phyloP scores from a whole-genome alignment of 345 rosid species.

The Eucalyptus sp. region DNA sequence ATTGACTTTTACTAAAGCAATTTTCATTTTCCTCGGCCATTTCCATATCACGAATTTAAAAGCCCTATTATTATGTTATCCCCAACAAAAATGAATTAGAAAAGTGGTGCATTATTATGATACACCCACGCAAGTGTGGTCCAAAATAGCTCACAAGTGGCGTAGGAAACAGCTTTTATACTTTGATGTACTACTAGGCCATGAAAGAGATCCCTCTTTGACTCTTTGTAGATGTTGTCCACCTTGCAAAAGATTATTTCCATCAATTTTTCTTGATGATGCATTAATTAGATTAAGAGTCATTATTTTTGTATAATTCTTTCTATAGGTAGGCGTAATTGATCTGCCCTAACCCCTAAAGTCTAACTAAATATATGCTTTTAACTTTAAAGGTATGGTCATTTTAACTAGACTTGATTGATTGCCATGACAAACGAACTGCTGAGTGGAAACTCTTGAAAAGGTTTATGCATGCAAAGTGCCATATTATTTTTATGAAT shows the following conservation, averaged over 20 bases:
- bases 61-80: background rate
- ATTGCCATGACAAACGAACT: background rate
- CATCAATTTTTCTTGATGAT: background rate
- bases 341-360: background rate
- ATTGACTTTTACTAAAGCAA: background rate
- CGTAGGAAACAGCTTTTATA: background rate
- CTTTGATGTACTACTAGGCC: background rate
- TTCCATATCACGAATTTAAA: background rate
- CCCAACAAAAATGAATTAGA: background rate
- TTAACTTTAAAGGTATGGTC: background rate
- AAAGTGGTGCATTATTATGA: background rate
- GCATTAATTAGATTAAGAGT: background rate
- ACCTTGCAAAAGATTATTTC: background rate
- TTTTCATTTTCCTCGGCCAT: background rate
- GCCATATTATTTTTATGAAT: background rate
- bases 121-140: background rate
- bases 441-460: background rate
- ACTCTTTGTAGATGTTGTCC: background rate
- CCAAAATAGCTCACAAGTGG: background rate
- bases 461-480: background rate
- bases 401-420: background rate
- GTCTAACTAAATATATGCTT: background rate
- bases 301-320: background rate
- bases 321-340: background rate
- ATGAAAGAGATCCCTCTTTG: background rate